These are phyloP conservation scores for Carex arenaria DNA, from an alignment of 202 grass and related monocot genomes.

Conservation along the genomic window DNA sequence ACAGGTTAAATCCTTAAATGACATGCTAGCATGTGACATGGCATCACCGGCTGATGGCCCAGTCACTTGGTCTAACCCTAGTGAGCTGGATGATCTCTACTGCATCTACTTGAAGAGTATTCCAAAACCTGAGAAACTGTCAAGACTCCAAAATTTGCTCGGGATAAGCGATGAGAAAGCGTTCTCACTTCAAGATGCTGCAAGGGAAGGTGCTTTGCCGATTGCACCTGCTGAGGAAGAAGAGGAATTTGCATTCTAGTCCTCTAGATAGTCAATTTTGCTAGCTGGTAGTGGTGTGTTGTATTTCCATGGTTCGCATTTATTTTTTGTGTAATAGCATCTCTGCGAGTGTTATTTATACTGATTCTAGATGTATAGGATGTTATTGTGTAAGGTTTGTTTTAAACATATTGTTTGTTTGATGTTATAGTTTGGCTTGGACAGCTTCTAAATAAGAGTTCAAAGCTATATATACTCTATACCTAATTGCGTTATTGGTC, in stretches of 20 bases:
- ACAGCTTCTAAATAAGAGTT: neutral
- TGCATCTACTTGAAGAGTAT: conserved; percentile 83
- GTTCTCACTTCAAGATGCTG: conserved; percentile 46
- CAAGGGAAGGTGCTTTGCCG: conserved; percentile 46
- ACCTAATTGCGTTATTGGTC: neutral
- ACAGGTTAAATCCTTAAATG: conserved; percentile 83
- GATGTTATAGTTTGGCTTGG: neutral
- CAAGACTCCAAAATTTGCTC: conserved; percentile 68
- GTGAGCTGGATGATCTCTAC: conserved; percentile 76
- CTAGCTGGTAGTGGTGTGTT: conserved; percentile 39
- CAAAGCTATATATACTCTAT: neutral
- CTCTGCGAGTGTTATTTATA: neutral
- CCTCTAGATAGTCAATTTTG: conserved; percentile 43
- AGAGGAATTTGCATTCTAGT: conserved; percentile 76
- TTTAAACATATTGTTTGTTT: neutral
- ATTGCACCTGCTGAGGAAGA: conserved; percentile 43
- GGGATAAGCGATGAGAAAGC: conserved; percentile 60
- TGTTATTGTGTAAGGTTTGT: neutral
- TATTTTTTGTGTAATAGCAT: neutral
- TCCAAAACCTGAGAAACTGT: conserved; percentile 68
- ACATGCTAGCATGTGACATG: conserved; percentile 77
- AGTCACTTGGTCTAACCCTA: conserved; percentile 59
- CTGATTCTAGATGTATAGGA: conserved; percentile 12
- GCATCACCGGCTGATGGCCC: conserved; percentile 55
- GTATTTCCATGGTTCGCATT: neutral